phyloP scores from a whole-genome alignment of 192 early-diverging fungal species.

The Coemansia sp. region DNA sequence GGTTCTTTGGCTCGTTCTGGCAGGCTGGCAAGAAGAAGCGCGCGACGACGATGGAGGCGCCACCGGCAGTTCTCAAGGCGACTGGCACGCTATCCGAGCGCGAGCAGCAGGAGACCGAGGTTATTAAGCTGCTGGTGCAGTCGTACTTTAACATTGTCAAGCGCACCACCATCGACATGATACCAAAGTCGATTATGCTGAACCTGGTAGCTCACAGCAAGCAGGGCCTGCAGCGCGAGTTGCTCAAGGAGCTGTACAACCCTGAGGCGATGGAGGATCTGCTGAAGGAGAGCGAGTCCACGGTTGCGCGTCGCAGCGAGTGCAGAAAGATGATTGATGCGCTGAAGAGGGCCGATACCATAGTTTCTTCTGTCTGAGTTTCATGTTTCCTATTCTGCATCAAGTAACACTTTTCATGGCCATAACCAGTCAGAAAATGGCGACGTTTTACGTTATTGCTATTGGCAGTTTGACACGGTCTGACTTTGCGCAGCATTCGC shows the following conservation, averaged over 20 bases:
- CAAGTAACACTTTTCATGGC: not conserved
- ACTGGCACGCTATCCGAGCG: slow-evolving; percentile 93
- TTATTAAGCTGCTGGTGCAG: slow-evolving; percentile 95
- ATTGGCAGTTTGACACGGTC: not conserved
- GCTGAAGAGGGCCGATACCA: slow-evolving; percentile 55
- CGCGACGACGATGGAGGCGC: slow-evolving; percentile 65
- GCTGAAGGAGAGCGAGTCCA: slow-evolving; percentile 93
- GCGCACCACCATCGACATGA: slow-evolving; percentile 92
- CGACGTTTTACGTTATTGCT: not conserved
- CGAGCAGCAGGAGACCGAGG: slow-evolving; percentile 97
- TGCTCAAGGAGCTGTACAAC: slow-evolving; percentile 96
- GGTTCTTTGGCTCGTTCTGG: slow-evolving; percentile 99
- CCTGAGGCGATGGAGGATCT: slow-evolving; percentile 88
- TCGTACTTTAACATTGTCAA: slow-evolving; percentile 99
- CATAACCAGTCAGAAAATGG: too few species aligned
- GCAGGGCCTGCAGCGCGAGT: slow-evolving; percentile 92
- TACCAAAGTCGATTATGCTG: slow-evolving; percentile 98
- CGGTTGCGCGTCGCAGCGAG: slow-evolving; percentile 85
- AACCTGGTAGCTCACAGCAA: slow-evolving; percentile 88
- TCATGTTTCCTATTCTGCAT: not conserved
- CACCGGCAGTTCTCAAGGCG: slow-evolving; percentile 77
- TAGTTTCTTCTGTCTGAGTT: slow-evolving; percentile 42
- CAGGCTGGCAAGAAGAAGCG: slow-evolving; percentile 80
- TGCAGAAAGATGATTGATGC: slow-evolving; percentile 98
- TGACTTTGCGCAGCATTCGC: not conserved